Percentiles rank a stretch among this genome's conserved stretches.
Evolutionary conservation across 1,284 basidiomycete species (phyloP).

Genomic region (Schizopora paradoxa): DNA sequence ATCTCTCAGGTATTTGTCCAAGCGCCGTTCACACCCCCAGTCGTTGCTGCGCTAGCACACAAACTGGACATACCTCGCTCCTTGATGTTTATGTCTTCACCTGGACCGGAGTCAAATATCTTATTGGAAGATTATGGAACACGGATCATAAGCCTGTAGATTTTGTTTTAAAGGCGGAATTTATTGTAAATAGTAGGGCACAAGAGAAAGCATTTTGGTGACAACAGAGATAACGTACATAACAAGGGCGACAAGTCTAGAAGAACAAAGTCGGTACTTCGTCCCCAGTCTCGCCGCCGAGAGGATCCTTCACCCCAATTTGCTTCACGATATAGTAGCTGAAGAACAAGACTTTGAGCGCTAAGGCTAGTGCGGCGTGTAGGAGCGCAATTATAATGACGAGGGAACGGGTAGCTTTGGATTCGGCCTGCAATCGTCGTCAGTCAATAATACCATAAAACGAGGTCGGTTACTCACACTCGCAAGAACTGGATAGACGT

Average conservation of each 20-base stretch:
- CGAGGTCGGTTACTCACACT: slow-evolving; percentile 55
- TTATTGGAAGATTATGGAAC: slow-evolving; percentile 47
- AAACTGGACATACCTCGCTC: slow-evolving; percentile 39
- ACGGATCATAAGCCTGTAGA: too few relatives aligned
- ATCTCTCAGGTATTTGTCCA: slow-evolving; percentile 42
- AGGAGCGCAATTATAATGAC: slow-evolving; percentile 67
- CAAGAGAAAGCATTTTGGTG: too few relatives aligned
- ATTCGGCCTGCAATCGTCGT: slow-evolving; percentile 62
- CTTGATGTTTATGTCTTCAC: slow-evolving; percentile 52
- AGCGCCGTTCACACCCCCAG: slow-evolving; percentile 39
- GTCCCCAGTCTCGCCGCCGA: slow-evolving; percentile 17
- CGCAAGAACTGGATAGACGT: slow-evolving; percentile 85
- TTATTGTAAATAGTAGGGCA: too few relatives aligned
- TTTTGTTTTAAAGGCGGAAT: too few relatives aligned
- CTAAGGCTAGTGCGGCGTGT: slow-evolving; percentile 71
- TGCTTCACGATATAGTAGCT: slow-evolving; percentile 66
- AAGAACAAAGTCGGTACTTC: background rate
- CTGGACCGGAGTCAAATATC: slow-evolving; percentile 32
- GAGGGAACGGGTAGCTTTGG: slow-evolving; percentile 76
- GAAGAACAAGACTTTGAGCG: slow-evolving; percentile 87
- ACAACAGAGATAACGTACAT: too few relatives aligned
- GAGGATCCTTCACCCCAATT: slow-evolving; percentile 39
- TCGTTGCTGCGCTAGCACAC: slow-evolving; percentile 41
- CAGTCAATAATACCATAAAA: slow-evolving; percentile 2
- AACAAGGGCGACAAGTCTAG: too few relatives aligned